These are phyloP conservation scores for Poa annua DNA, from an alignment of 176 grass and related monocot species.

Conservation along the genomic window DNA sequence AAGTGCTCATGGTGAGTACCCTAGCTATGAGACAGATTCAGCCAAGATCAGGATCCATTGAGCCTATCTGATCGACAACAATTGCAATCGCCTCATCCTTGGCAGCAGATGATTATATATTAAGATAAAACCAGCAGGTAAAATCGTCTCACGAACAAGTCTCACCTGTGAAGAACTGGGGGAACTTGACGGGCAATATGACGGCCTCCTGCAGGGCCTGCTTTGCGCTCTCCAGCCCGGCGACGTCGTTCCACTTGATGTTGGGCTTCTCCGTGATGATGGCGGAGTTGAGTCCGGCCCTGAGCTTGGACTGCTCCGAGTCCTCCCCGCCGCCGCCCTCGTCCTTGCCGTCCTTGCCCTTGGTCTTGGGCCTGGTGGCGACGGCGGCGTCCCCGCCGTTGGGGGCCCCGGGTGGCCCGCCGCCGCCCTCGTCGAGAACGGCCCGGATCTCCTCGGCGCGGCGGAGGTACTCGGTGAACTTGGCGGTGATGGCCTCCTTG, in stretches of 20 bases:
- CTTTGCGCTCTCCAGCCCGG: conserved; percentile 88
- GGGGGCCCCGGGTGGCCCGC: conserved; percentile 27
- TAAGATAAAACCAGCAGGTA: background rate
- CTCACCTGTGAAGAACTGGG: conserved; percentile 97
- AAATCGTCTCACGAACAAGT: background rate
- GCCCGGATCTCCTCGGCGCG: conserved; percentile 98
- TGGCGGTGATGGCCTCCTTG: conserved; percentile 94
- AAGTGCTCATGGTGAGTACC: background rate
- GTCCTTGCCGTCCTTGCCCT: conserved; percentile 85
- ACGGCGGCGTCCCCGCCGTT: conserved; percentile 81
- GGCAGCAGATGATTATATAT: background rate
- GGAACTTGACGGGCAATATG: conserved; percentile 98
- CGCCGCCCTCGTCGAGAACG: conserved; percentile 87
- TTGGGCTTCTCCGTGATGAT: conserved; percentile 98
- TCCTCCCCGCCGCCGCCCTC: conserved; percentile 77
- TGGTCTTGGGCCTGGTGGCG: conserved; percentile 88
- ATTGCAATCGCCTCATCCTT: conserved; percentile 13
- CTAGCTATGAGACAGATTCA: background rate
- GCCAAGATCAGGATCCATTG: conserved; percentile 18
- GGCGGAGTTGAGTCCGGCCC: conserved; percentile 84
- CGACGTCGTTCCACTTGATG: conserved; percentile 99
- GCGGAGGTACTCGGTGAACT: conserved; percentile 98
- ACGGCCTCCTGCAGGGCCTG: conserved; percentile 98
- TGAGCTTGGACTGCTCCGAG: conserved; percentile 84
- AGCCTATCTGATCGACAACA: background rate